Base-by-base conservation (phyloP, 75 land plant genomes). In the Picea glauca region DNA sequence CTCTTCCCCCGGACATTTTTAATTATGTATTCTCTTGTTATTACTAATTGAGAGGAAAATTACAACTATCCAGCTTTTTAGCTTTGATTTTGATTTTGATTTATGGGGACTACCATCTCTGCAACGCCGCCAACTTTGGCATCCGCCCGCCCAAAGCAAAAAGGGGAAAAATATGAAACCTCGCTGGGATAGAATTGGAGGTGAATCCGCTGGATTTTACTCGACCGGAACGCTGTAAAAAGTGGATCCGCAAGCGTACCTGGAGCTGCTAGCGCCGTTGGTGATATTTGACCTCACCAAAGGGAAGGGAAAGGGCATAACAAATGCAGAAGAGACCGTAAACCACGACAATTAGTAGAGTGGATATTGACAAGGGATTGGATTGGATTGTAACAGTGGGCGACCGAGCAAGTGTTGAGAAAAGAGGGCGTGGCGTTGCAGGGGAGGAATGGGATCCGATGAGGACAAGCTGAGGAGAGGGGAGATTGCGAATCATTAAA, bases 1-100 rank as follows among this genome's bases (percentile, higher is more conserved):
- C 68, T 65, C 68, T 35, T 70, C 54, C 73, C 4, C 73, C 73
- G 6, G 72, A 68, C 73, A 40, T 70, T 70, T 13, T 17, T 35
- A 5, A 50, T 9, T 50, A 50, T 26, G 0, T 33, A 23, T 23
- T 4, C 18, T 15, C 7, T 26, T 15, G 6, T 15, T 15, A 14
- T 5, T 14, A 30, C 35, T 35, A 32, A 63, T 14, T 23, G 65
- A 30, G 3, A 65, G 13, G 33, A 65, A 23, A 4, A 26, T 32
- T 15, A 33, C 43, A 65, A 38, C 32, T 33, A 32, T 33, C 56
- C 56, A 50, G 12, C 0, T 9, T 50, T 50, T 50, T 50, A 9
- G 56, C 11, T 50, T 9, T 50, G 11, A 1, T 1, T 50, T 50
- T 50, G 9, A 50, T 50, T 8, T 50, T 9, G 9, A 50, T 50